A percentile compares a stretch with the other conserved stretches of the same genome.
Evolutionary conservation across 805 yeast genomes (phyloP).

Genomic region (Kodamaea kakaduensis): DNA sequence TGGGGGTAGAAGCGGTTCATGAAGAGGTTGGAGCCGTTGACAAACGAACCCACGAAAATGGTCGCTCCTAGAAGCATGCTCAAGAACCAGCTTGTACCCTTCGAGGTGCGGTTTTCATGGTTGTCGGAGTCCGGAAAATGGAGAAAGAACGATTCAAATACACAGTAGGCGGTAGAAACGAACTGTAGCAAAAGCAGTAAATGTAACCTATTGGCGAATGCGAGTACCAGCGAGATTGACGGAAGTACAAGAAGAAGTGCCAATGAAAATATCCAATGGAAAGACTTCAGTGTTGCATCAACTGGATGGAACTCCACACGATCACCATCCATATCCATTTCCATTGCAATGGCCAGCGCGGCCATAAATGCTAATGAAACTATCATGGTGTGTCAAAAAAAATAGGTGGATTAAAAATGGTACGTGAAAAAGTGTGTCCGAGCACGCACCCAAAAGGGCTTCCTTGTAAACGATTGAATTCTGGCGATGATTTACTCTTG

Average conservation of each 20-base stretch:
- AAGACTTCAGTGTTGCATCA: constrained; percentile 49
- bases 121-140: constrained; percentile 62
- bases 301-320: constrained; percentile 39
- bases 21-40: constrained; percentile 49
- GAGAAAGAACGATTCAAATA: constrained; percentile 53
- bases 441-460: not conserved
- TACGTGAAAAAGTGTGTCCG: no score
- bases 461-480: no score
- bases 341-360: constrained; percentile 7
- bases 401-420: not conserved
- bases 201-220: constrained; percentile 50
- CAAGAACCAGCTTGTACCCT: constrained; percentile 66
- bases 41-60: constrained; percentile 51
- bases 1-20: constrained; percentile 32
- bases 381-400: not conserved
- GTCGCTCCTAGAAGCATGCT: constrained; percentile 43
- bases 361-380: constrained; percentile 1
- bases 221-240: constrained; percentile 50
- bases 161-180: constrained; percentile 46
- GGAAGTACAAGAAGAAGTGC: constrained; percentile 49
- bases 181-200: constrained; percentile 45
- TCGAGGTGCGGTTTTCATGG: constrained; percentile 63
- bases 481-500: no score
- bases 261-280: constrained; percentile 62
- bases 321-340: constrained; percentile 25